Evolutionary conservation across 2,329 filamentous ascomycete species (phyloP).

Genomic region (Colletotrichum ledebouriae): DNA sequence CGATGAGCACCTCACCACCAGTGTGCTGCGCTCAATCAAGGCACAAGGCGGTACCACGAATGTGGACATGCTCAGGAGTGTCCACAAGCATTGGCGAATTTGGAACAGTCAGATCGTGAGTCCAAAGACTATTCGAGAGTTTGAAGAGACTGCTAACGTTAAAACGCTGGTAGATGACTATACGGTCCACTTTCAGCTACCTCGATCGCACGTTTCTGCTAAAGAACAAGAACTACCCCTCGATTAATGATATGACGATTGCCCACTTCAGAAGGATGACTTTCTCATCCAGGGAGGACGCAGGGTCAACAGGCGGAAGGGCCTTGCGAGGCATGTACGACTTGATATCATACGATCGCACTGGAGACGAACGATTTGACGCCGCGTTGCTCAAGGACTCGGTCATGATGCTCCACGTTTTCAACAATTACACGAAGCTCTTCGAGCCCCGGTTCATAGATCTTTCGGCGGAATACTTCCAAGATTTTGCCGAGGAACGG

Average conservation of each 20-base stretch:
- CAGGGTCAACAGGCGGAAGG: slow-evolving; percentile 52
- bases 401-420: slow-evolving; percentile 86
- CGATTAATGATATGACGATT: slow-evolving; percentile 86
- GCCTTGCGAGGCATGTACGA: slow-evolving; percentile 76
- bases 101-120: slow-evolving; percentile 85
- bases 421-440: slow-evolving; percentile 81
- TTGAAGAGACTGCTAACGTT: slow-evolving; percentile 23
- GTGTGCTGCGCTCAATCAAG: slow-evolving; percentile 69
- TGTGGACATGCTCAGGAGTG: slow-evolving; percentile 72
- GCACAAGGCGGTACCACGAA: slow-evolving; percentile 65
- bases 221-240: slow-evolving; percentile 75
- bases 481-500: slow-evolving; percentile 76
- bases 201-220: slow-evolving; percentile 91
- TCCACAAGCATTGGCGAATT: slow-evolving; percentile 74
- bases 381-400: slow-evolving; percentile 77
- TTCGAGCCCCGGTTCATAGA: slow-evolving; percentile 85
- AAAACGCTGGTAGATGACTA: slow-evolving; percentile 67
- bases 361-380: slow-evolving; percentile 69
- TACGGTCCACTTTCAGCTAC: slow-evolving; percentile 93
- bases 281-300: slow-evolving; percentile 53
- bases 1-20: slow-evolving; percentile 74
- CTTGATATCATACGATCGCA: slow-evolving; percentile 80
- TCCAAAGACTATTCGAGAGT: slow-evolving; percentile 40
- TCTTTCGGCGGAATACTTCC: slow-evolving; percentile 76
- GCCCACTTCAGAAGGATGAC: slow-evolving; percentile 77